Evolutionary conservation across 805 yeast species (phyloP).

Genomic region (Yarrowia sp.): DNA sequence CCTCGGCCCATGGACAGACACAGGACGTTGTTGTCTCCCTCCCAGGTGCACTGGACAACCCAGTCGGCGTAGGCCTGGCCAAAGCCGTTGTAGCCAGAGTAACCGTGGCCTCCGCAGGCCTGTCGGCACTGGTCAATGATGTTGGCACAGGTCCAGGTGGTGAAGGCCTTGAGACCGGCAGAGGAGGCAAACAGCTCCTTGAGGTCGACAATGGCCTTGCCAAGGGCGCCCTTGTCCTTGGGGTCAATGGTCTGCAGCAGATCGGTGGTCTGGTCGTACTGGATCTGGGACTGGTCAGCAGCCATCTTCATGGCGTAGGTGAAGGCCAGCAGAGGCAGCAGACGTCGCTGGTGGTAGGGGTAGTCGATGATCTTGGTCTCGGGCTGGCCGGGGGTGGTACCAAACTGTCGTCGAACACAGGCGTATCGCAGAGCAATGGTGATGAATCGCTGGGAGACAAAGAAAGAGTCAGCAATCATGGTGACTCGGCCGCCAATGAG

Average conservation of each 20-base stretch:
- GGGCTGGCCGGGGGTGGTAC: conserved; percentile 44
- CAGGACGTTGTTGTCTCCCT: conserved; percentile 89
- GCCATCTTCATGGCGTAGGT: conserved; percentile 74
- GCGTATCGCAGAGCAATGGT: conserved; percentile 89
- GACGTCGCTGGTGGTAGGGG: conserved; percentile 83
- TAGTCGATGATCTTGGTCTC: conserved; percentile 81
- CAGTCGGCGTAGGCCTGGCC: conserved; percentile 87
- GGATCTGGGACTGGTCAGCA: conserved; percentile 56
- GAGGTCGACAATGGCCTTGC: conserved; percentile 51
- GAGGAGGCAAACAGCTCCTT: conserved; percentile 79
- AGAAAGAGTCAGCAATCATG: conserved; percentile 83
- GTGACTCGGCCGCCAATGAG: conserved; percentile 82
- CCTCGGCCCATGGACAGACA: conserved; percentile 83
- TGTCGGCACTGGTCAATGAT: conserved; percentile 88
- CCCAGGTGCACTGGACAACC: conserved; percentile 98
- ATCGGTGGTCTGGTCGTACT: conserved; percentile 49
- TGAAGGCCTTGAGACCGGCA: conserved; percentile 83
- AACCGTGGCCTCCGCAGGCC: conserved; percentile 95
- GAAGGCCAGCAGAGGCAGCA: conserved; percentile 79
- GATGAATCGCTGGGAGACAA: conserved; percentile 71
- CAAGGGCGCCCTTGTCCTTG: conserved; percentile 45
- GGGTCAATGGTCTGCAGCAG: conserved; percentile 44
- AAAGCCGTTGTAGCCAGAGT: conserved; percentile 84
- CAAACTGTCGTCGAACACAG: conserved; percentile 84
- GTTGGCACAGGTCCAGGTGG: conserved; percentile 79